Evolutionary conservation across 2,329 filamentous ascomycete genomes (phyloP).

Genomic region (Aplosporella prunicola): DNA sequence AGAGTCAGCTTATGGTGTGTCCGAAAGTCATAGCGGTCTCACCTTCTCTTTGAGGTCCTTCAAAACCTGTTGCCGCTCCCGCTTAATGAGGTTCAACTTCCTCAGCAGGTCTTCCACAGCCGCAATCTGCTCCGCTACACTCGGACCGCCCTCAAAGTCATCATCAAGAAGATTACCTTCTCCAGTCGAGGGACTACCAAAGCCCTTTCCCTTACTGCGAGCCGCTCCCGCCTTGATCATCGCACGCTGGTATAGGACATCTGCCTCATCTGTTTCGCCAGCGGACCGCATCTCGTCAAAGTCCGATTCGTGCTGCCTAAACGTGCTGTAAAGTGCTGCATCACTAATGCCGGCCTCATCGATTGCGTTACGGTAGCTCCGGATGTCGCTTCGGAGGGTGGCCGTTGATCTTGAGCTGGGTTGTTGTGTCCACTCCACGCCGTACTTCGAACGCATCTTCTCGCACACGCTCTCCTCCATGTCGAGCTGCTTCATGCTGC

Average conservation of each 20-base stretch:
- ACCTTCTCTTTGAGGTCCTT: conserved; percentile 98
- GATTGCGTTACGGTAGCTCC: conserved; percentile 78
- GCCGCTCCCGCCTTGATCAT: conserved; percentile 65
- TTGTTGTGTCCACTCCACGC: conserved; percentile 92
- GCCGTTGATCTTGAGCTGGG: conserved; percentile 83
- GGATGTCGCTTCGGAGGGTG: conserved; percentile 76
- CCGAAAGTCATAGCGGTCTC: conserved; percentile 18
- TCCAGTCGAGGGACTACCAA: conserved; percentile 48
- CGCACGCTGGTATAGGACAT: conserved; percentile 79
- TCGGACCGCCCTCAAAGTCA: conserved; percentile 73
- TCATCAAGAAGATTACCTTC: conserved; percentile 83
- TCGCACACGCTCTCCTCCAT: conserved; percentile 98
- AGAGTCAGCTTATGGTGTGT: conserved; percentile 8
- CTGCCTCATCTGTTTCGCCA: conserved; percentile 75
- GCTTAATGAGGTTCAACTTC: conserved; percentile 84
- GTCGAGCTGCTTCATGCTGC: conserved; percentile 78
- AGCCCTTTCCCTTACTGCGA: conserved; percentile 48
- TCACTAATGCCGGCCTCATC: conserved; percentile 86
- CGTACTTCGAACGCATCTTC: conserved; percentile 98
- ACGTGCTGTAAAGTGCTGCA: conserved; percentile 68
- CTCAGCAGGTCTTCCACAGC: conserved; percentile 83
- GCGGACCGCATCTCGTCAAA: conserved; percentile 94
- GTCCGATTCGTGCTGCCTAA: conserved; percentile 76
- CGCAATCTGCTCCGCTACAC: conserved; percentile 80
- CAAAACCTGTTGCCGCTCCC: conserved; percentile 80